Base-by-base conservation (phyloP, 768 basidiomycete genomes). In the Boletus bicolor region DNA sequence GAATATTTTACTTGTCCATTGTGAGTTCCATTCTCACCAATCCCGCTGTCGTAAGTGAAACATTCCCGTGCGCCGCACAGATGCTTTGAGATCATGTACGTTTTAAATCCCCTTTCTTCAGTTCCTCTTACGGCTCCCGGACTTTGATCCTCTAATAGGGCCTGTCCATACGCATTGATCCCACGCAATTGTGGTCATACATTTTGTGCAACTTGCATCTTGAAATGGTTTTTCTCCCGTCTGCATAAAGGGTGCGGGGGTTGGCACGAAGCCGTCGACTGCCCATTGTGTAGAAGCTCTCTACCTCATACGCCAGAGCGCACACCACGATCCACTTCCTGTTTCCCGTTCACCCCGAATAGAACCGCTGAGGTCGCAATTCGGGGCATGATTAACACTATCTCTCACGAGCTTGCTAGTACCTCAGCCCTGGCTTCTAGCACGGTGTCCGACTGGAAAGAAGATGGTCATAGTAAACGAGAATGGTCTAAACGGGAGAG, bases 141-240 rank as follows among this genome's bases (percentile, higher is more conserved):
- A 32, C 39, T 36, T 24, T 38, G 34, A 47, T 54, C 5, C 34
- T 45, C 21, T 24, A 24, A 24, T 30, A 77, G 74, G 58, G 82
- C 84, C 2, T 77, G 77, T 58, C 86, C 87, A 8, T 83, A 83
- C 64, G 71, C 73, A 34, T 70, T 87, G 41, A 79, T 75, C 54
- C 79, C 83, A 17, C 74, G 73, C 14, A 71, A 73, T 39, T 88
- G 86, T 57, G 86, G 87, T 10, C 87, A 89, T 63, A 80, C 84
- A 5, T 88, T 84, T 64, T 87, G 85, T 64, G 80, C 82, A 32
- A 71, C 82, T 46, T 87, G 84, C 69, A 83, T 85, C 57, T 68
- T 87, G 32, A 82, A 81, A 63, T 85, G 84, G 82, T 82, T 82
- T 70, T 87, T 86, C 73, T 83, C 84, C 62, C 80, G 81, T 46